phyloP scores from a whole-genome alignment of 768 basidiomycete genomes.

The Lactarius evosmus region DNA sequence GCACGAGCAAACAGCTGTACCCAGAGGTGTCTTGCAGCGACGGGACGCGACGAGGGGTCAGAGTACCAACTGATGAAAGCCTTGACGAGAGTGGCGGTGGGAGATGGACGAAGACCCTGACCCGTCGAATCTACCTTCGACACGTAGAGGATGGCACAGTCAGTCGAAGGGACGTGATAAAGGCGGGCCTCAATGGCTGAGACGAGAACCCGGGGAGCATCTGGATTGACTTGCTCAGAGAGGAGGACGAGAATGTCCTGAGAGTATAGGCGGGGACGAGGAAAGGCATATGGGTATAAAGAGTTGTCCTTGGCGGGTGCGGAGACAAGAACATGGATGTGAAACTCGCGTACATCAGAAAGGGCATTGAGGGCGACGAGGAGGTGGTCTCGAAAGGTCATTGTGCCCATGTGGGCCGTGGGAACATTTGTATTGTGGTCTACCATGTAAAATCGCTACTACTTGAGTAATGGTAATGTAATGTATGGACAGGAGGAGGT shows the following conservation, averaged over 20 bases:
- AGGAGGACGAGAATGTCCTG: slow-evolving; percentile 79
- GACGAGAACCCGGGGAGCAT: slow-evolving; percentile 55
- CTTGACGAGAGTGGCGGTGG: slow-evolving; percentile 65
- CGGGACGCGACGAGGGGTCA: slow-evolving; percentile 36
- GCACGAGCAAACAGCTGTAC: slow-evolving; percentile 62
- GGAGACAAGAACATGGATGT: slow-evolving; percentile 72
- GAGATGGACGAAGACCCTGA: slow-evolving; percentile 58
- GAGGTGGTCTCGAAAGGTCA: slow-evolving; percentile 22
- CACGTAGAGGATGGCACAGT: slow-evolving; percentile 49
- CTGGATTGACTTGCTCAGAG: slow-evolving; percentile 53
- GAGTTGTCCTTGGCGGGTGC: slow-evolving; percentile 61
- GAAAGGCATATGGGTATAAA: slow-evolving; percentile 71
- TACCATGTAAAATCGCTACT: background rate
- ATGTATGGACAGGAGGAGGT: no score
- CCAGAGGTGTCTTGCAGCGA: slow-evolving; percentile 3
- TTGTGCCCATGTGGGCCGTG: slow-evolving; percentile 15
- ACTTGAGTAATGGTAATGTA: background rate
- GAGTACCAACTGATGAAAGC: slow-evolving; percentile 47
- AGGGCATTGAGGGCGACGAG: slow-evolving; percentile 16
- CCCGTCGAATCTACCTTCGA: slow-evolving; percentile 96
- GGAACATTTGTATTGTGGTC: background rate
- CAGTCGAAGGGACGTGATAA: background rate
- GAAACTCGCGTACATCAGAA: slow-evolving; percentile 43
- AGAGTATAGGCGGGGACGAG: slow-evolving; percentile 60
- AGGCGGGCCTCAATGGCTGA: slow-evolving; percentile 76